These are phyloP conservation scores for Umbilicus rupestris DNA, from an alignment of 164 flowering plant species.

Conservation along the genomic window DNA sequence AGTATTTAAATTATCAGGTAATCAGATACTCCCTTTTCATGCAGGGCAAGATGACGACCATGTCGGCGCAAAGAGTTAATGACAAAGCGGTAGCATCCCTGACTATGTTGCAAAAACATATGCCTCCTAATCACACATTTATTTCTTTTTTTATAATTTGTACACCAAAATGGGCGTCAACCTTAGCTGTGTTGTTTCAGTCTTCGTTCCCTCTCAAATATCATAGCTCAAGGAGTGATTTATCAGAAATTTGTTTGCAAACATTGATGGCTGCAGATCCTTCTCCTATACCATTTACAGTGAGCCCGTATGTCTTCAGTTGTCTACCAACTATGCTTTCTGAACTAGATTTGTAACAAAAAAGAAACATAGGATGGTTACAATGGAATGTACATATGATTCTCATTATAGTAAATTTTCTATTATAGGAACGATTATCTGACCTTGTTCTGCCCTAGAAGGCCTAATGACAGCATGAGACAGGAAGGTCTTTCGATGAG, in stretches of 20 bases:
- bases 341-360: conserved; percentile 1
- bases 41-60: conserved; percentile 25
- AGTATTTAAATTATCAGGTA: neutral
- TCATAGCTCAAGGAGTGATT: conserved; percentile 38
- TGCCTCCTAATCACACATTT: neutral
- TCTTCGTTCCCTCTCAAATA: conserved; percentile 60
- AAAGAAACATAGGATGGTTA: neutral
- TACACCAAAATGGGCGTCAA: neutral
- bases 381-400: neutral
- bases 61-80: conserved; percentile 14
- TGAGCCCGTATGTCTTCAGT: conserved; percentile 50
- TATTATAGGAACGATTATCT: conserved; percentile 47
- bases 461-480: conserved; percentile 19
- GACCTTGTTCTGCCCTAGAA: conserved; percentile 49
- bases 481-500: conserved; percentile 35
- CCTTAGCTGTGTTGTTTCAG: conserved; percentile 21
- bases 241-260: conserved; percentile 31
- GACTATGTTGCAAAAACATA: neutral
- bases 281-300: conserved; percentile 39
- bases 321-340: neutral
- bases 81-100: conserved; percentile 24
- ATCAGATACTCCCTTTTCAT: conserved; percentile 3
- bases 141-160: neutral
- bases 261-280: conserved; percentile 41
- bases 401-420: neutral